Evolutionary conservation across 2,329 filamentous ascomycete species (phyloP), one percentile per base, ranked within the genome.

Genomic region (Helotiales sp.): DNA sequence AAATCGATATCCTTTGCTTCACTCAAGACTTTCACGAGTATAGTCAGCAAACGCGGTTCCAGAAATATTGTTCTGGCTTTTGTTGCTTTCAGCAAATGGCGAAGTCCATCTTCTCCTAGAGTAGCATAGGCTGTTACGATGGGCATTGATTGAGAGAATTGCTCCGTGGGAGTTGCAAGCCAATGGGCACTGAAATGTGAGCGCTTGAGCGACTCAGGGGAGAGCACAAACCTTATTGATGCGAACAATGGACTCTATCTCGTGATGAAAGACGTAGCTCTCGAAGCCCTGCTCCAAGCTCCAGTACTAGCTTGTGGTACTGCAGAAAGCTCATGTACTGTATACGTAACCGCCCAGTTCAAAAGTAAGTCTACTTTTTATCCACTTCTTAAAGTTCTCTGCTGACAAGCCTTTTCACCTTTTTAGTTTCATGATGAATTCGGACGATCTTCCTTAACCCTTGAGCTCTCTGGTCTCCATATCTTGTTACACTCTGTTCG

Each of bases 61-160:
- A 93, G 86, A 80, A 94, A 97, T 83, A 97, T 94, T 79, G 90
- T 90, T 74, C 89, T 89, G 60, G 93, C 91, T 69, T 89, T 84
- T 62, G 93, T 96, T 80, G 97, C 92, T 24, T 89, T 84, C 71
- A 97, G 86, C 2, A 93, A 96, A 82, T 97, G 93, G 81, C 91
- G 89, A 70, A 97, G 86, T 54, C 93, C 94, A 69, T 90, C 88
- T 75, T 93, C 87, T 62, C 94, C 94, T 50, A 97, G 89, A 32
- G 93, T 97, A 79, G 97, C 94, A 80, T 97, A 97, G 57, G 94
- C 93, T 49, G 95, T 98, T 57, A 97, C 95, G 72, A 97, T 94
- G 67, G 92, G 89, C 78, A 97, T 88, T 50, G 92, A 94, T 80
- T 98, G 95, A n/a, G 93, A 94, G n/a, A 22, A 89, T 81, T 63